Evolutionary conservation across 768 basidiomycete species (phyloP), one percentile per base, ranked within the genome.

Genomic region (Fistulinella prunicolor): DNA sequence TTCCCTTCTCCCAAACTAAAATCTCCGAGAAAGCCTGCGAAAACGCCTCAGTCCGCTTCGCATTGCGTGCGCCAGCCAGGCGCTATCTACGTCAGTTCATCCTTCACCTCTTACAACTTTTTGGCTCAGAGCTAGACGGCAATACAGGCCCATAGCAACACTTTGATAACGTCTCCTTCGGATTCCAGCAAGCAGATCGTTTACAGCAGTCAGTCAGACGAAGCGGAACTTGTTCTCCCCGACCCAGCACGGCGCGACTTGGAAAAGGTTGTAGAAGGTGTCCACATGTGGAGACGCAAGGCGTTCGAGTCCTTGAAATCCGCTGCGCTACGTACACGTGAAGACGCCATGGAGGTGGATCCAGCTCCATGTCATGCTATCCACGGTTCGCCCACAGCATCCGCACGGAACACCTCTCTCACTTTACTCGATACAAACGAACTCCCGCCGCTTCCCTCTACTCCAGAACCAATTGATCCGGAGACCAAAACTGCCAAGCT

Each of bases 191-290:
- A 36, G 60, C 62, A 73, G 24, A 58, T 79, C 17, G 70, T 85
- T 8, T 81, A 79, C 19, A 85, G 81, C 39, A 86, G 84, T 54
- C 80, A 84, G 61, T 83, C 82, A 40, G 81, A 84, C 52, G 85
- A 85, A 59, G 68, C 74, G 38, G 83, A 86, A 53, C 66, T 84
- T 40, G 63, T 61, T 37, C 44, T 71, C 8, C 68, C 69, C 29
- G 30, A 26, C n/a, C 56, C 54, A 34, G 30, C 61, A 21, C 44
- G 49, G 6, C 60, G 59, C 22, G 60, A 72, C 51, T 58, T 60
- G 1, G 62, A 61, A 37, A 48, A 55, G 22, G 62, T 70, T 10
- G 68, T 67, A 46, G 65, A 72, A 29, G 69, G 55, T 44, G 70
- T 81, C 12, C 67, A 74, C 44, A 55, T 60, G 17, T 79, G 80